A percentile compares a stretch with the other conserved stretches of the same genome.
Conservation (phyloP, 2,329 filamentous ascomycete genomes). For the Volutella citrinella region DNA sequence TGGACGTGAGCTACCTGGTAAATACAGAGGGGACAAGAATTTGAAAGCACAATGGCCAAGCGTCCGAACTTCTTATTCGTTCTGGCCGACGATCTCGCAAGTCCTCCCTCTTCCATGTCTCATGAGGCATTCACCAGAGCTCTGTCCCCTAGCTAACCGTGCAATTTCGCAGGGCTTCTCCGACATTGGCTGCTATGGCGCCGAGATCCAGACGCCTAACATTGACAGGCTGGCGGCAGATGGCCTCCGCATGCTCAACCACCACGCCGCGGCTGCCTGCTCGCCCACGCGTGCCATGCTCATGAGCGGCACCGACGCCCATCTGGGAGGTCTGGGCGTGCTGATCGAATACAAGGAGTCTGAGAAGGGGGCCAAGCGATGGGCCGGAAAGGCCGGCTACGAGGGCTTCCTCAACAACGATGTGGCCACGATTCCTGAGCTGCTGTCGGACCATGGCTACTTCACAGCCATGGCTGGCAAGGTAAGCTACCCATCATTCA, state of each 20-base stretch:
- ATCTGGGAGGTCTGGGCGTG: conserved; percentile 15
- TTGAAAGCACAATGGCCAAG: no score
- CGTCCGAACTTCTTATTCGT: conserved; percentile 13
- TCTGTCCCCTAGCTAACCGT: no score
- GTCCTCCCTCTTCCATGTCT: neutral
- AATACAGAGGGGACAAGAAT: no score
- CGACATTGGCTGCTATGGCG: conserved; percentile 57
- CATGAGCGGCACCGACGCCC: conserved; percentile 52
- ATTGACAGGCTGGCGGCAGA: conserved; percentile 49
- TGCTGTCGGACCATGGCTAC: conserved; percentile 54
- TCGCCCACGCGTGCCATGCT: conserved; percentile 63
- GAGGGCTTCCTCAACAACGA: conserved; percentile 56
- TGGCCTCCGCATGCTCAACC: conserved; percentile 59
- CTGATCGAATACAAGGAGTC: conserved; percentile 45
- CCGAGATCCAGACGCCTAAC: conserved; percentile 59
- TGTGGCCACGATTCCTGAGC: conserved; percentile 51
- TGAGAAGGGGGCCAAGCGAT: conserved; percentile 9
- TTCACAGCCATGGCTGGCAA: conserved; percentile 57
- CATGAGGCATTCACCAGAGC: conserved; percentile 31
- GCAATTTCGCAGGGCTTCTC: conserved; percentile 56
- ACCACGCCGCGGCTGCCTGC: conserved; percentile 61
- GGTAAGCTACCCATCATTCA: conserved; percentile 52
- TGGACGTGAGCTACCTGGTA: no score
- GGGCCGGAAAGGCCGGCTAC: conserved; percentile 12
- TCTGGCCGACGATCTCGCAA: conserved; percentile 10